Conservation (phyloP, 768 basidiomycete species). For the Exidia glandulosa region DNA sequence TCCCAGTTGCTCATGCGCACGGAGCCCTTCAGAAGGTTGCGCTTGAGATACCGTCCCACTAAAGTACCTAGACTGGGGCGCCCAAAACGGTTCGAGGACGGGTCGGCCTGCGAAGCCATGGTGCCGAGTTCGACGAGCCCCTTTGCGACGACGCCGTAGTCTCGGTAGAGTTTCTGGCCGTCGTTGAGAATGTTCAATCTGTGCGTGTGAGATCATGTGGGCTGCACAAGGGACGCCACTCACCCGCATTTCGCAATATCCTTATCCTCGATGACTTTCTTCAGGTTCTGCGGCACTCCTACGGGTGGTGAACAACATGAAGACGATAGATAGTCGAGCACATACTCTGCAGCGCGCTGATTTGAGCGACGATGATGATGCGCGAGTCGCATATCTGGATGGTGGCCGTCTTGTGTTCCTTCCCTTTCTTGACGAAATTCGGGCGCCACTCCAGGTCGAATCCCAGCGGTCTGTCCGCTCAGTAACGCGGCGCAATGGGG, state of each 20-base stretch:
- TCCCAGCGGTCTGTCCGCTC: constrained; percentile 29
- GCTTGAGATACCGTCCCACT: constrained; percentile 30
- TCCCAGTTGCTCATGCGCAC: constrained; percentile 42
- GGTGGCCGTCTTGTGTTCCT: constrained; percentile 29
- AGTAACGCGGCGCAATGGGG: background rate
- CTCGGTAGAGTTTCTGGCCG: constrained; percentile 35
- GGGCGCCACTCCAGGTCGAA: constrained; percentile 44
- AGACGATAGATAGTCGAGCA: too few relatives aligned
- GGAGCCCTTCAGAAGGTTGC: constrained; percentile 30
- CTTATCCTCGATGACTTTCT: constrained; percentile 37
- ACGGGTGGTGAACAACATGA: too few relatives aligned
- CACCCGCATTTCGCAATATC: constrained; percentile 33
- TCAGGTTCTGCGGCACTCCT: background rate
- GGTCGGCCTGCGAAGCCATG: constrained; percentile 31
- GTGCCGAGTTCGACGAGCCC: constrained; percentile 36
- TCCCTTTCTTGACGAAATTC: constrained; percentile 18
- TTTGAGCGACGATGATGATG: constrained; percentile 36
- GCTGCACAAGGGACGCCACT: constrained; percentile 24
- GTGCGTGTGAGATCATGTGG: background rate
- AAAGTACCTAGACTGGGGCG: constrained; percentile 30
- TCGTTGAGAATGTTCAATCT: constrained; percentile 24
- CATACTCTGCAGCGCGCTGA: constrained; percentile 37
- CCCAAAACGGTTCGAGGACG: background rate
- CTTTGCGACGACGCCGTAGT: constrained; percentile 31
- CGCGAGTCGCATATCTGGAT: constrained; percentile 34